Percentiles rank a stretch among this genome's conserved stretches.
Evolutionary conservation across 192 early-diverging fungal species (phyloP).

Genomic region (Podila verticillata): DNA sequence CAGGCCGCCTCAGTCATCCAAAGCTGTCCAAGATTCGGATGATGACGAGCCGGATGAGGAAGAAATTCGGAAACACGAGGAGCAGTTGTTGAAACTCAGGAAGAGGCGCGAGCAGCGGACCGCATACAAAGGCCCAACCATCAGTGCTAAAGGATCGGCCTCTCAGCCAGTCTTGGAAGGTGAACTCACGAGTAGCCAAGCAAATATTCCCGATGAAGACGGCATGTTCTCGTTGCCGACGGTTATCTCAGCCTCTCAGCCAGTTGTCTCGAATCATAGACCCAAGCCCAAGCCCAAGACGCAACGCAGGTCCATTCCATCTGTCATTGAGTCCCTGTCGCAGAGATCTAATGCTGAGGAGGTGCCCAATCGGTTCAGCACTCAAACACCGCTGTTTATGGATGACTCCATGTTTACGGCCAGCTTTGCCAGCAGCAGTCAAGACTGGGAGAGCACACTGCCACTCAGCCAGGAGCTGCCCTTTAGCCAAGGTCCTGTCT

Average conservation of each 20-base stretch:
- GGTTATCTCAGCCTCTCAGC: not conserved
- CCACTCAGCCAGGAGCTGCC: not conserved
- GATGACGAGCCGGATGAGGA: not conserved
- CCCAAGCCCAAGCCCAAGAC: not conserved
- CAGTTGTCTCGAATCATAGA: not conserved
- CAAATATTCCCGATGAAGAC: not conserved
- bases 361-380: not conserved
- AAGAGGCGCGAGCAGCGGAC: not conserved
- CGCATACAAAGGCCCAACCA: not conserved
- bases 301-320: not conserved
- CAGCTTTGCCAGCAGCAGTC: not conserved
- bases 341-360: not conserved
- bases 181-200: not conserved
- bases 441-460: not conserved
- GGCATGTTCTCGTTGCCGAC: slow-evolving; percentile 1
- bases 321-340: too few relatives aligned
- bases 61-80: not conserved
- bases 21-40: not conserved
- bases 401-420: not conserved
- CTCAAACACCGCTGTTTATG: not conserved
- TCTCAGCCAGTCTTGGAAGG: not conserved
- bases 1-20: not conserved
- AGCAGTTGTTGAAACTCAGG: not conserved
- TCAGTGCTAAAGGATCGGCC: not conserved
- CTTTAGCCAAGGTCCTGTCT: not conserved